Evolutionary conservation across 2,329 filamentous ascomycete genomes (phyloP), one percentile per base, ranked within the genome.

Genomic region (Trichoderma lentiforme): DNA sequence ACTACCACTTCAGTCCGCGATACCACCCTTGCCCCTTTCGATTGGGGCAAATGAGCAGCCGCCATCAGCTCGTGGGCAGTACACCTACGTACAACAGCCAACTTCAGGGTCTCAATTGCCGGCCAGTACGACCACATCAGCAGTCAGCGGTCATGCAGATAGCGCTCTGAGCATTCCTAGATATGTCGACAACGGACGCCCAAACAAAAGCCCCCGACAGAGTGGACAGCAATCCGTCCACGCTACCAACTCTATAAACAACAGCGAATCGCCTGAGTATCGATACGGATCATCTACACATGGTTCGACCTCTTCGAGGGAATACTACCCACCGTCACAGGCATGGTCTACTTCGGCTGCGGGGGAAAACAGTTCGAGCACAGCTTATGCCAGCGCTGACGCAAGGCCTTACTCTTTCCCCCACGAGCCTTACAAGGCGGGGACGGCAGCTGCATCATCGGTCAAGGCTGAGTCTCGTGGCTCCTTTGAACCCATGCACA

Each of bases 181-280:
- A 74, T 90, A 89, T 75, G 83, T 89, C 62, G 88, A 89, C 76
- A 87, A 86, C 74, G 83, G 85, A 6, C 84, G 88, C 26, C 86
- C 88, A 18, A 80, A 85, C 47, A 90, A 90, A 79, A 88, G 86
- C 75, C 86, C 88, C 0, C 84, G 88, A 3, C 85, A 88, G 72
- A 82, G 81, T 12, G 85, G 83, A 77, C 86, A 89, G 74, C 85
- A 86, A 65, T 88, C 87, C 1, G 82, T 88, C 39, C 86, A 87
- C 72, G 86, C 84, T 75, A 79, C 80, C 14, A 81, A 83, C 51
- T 86, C 87, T 26, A 80, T 87, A 36, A 80, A 82, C 43, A 84
- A 83, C 76, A 84, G 84, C 64, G 87, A 88, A 53, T 77, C 83
- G 4, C 81, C 86, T 0, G 88, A 90, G 76, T 90, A 90, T 77